Evolutionary conservation across 176 grass and related monocot genomes (phyloP), one percentile per base, ranked within the genome.

Genomic region (Triticum urartu): DNA sequence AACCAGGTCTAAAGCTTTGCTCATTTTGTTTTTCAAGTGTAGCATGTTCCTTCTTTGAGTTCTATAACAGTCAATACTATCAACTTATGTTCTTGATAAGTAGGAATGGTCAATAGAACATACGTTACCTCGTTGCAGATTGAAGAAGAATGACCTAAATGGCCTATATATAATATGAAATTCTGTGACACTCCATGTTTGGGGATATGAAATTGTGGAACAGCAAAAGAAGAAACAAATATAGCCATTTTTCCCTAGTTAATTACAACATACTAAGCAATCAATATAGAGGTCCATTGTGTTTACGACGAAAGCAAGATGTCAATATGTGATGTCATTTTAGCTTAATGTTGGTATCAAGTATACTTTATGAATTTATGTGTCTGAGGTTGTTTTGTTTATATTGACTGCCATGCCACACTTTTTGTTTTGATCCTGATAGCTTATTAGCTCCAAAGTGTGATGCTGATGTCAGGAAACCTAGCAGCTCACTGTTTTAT

Each of bases 1-100:
- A 20, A 33, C 32, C 76, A 76, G 79, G 60, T 89, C 65, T 89
- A 42, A 89, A 86, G 13, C 62, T 68, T 89, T 79, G 12, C 78
- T 12, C 0, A 26, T 52, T 75, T 48, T 76, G 79, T 54, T 83
- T 74, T 38, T 38, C 6, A 82, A 89, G 45, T 92, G 72, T 4
- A 24, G 17, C 39, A 11, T 25, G 1, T 83, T 86, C 56, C 62
- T 83, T 80, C 38, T 72, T 69, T 33, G 35, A 48, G 38, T 80
- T 77, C 35, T 36, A 36, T 36, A 36, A 43, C 48, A 69, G 33
- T 61, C 30, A 68, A 74, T 42, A 22, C 45, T 17, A 30, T 25
- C 5, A 81, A 61, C 69, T 26, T 80, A n/a, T 50, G 20, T 10
- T 67, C 6, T 72, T 47, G 18, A 50, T 76, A 18, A 18, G 25